A percentile compares a stretch with the other conserved stretches of the same genome.
phyloP scores from a whole-genome alignment of 495 filamentous ascomycete species.

The Lophium mytilinum region DNA sequence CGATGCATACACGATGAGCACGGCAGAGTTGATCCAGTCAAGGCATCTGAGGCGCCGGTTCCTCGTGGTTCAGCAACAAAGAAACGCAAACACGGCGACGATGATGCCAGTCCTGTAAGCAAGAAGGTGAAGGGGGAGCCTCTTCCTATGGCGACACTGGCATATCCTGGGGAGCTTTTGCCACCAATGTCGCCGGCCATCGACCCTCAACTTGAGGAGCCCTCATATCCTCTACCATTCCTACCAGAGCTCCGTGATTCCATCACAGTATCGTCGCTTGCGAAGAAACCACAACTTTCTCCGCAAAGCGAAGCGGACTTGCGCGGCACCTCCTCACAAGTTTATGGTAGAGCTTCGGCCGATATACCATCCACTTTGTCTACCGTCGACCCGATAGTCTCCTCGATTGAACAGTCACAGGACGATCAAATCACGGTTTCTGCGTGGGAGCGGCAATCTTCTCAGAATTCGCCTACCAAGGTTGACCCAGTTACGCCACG shows the following conservation, averaged over 20 bases:
- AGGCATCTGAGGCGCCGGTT: constrained; percentile 50
- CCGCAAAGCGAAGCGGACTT: neutral
- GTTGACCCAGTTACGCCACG: constrained; percentile 13
- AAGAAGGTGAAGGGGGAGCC: neutral
- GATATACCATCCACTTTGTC: neutral
- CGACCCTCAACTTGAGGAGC: neutral
- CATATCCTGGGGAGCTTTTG: neutral
- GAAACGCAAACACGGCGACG: constrained; percentile 23
- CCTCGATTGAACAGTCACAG: constrained; percentile 12
- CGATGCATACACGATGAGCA: constrained; percentile 61
- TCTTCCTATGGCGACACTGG: neutral
- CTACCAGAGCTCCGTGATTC: neutral
- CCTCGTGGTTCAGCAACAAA: constrained; percentile 45
- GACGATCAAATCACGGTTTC: neutral
- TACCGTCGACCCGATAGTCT: constrained; percentile 5
- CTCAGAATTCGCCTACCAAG: neutral
- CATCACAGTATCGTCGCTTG: neutral
- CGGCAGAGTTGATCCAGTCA: constrained; percentile 51
- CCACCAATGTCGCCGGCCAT: neutral
- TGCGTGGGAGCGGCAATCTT: neutral
- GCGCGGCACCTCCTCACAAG: neutral
- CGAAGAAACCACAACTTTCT: neutral
- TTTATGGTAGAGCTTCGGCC: neutral
- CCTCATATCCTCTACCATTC: neutral
- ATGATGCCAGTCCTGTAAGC: neutral